A percentile compares a stretch with the other conserved stretches of the same genome.
These are phyloP conservation scores for Santalum album DNA, from an alignment of 164 flowering plant genomes.

Conservation along the genomic window DNA sequence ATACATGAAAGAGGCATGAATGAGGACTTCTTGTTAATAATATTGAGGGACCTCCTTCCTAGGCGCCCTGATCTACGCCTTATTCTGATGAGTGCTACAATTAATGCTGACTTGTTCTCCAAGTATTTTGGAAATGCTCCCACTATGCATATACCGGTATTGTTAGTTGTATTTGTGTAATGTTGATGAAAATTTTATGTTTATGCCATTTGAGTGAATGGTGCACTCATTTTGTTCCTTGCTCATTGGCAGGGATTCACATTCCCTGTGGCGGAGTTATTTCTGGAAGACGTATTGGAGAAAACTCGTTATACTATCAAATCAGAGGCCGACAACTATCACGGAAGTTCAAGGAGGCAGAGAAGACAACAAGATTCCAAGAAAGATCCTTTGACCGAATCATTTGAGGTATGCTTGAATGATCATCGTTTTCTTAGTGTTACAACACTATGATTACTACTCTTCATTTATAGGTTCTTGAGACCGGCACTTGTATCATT, in stretches of 20 bases:
- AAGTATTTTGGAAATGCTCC: slow-evolving; percentile 87
- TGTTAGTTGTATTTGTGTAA: slow-evolving; percentile 4
- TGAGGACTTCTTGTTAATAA: slow-evolving; percentile 88
- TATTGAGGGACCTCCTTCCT: slow-evolving; percentile 84
- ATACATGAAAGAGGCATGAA: slow-evolving; percentile 99
- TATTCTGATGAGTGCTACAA: slow-evolving; percentile 95
- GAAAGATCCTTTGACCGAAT: slow-evolving; percentile 63
- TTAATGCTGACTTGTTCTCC: slow-evolving; percentile 88
- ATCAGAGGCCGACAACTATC: slow-evolving; percentile 51
- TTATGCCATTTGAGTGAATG: not conserved
- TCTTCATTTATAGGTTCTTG: no score
- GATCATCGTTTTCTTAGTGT: no score
- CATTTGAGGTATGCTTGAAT: slow-evolving; percentile 49
- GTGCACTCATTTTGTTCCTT: not conserved
- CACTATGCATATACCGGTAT: slow-evolving; percentile 80
- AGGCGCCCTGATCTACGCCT: slow-evolving; percentile 83
- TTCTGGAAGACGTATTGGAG: slow-evolving; percentile 81
- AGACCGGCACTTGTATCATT: no score
- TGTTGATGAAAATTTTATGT: not conserved
- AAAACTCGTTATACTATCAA: slow-evolving; percentile 57
- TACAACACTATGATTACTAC: no score
- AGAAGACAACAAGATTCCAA: slow-evolving; percentile 52
- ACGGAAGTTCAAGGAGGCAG: slow-evolving; percentile 54
- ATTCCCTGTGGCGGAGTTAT: slow-evolving; percentile 69
- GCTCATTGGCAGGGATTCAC: slow-evolving; percentile 62